phyloP scores from a whole-genome alignment of 2,329 filamentous ascomycete genomes.

The Cadophora gregata region DNA sequence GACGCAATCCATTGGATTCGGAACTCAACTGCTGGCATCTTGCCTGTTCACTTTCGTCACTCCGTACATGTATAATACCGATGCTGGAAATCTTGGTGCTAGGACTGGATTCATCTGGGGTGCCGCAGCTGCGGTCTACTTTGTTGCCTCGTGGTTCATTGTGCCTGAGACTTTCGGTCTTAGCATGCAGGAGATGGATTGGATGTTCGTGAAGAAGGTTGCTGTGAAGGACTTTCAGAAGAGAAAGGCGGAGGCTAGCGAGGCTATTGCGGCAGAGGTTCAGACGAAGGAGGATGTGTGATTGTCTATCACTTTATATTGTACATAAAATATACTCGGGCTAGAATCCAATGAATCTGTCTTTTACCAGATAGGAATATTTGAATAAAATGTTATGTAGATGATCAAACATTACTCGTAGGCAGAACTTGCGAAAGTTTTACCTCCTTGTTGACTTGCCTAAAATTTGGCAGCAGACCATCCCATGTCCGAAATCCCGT shows the following conservation, averaged over 20 bases:
- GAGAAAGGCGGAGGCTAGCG: not conserved
- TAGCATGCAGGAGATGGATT: constrained; percentile 54
- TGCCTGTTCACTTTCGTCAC: constrained; percentile 45
- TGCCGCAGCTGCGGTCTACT: constrained; percentile 46
- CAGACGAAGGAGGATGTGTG: constrained; percentile 1
- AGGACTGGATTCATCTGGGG: constrained; percentile 51
- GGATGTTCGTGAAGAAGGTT: constrained; percentile 26
- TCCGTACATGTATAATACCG: constrained; percentile 51
- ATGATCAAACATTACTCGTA: not conserved
- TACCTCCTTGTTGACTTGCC: not conserved
- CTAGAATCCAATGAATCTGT: not conserved
- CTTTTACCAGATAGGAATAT: not conserved
- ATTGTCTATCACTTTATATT: not conserved
- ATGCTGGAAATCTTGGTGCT: constrained; percentile 47
- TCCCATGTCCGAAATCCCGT: not conserved
- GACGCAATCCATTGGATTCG: constrained; percentile 31
- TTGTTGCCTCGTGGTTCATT: constrained; percentile 49
- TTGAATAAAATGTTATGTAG: not conserved
- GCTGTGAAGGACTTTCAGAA: constrained; percentile 11
- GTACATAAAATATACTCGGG: not conserved
- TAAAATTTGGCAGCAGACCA: not conserved
- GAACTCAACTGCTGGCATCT: constrained; percentile 29
- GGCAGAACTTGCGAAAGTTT: not conserved
- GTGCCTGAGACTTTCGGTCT: constrained; percentile 61
- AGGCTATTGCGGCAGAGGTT: constrained; percentile 1